Conservation (phyloP, 345 rosid species). For the Heritiera fomes region DNA sequence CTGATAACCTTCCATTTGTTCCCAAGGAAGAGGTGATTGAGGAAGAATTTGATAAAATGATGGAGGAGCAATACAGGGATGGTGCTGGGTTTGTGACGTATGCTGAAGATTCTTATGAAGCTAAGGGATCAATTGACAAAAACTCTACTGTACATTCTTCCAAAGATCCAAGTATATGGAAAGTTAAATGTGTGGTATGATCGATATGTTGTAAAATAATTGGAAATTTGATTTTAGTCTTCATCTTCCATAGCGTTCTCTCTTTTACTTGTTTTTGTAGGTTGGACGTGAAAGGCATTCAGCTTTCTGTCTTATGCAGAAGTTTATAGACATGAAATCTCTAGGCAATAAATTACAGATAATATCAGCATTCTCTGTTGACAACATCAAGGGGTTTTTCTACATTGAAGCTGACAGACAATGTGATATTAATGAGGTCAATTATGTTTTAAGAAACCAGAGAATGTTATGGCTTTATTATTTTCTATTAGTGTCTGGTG, state of each 20-base stretch:
- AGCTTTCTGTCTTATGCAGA: conserved; percentile 92
- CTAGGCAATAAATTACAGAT: conserved; percentile 61
- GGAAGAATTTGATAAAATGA: conserved; percentile 77
- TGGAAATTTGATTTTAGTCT: background rate
- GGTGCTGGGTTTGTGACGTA: conserved; percentile 50
- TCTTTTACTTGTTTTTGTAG: conserved; percentile 38
- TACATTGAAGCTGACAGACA: conserved; percentile 80
- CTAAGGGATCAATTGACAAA: conserved; percentile 54
- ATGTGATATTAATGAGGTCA: conserved; percentile 75
- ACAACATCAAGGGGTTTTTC: conserved; percentile 76
- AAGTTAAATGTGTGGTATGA: conserved; percentile 88
- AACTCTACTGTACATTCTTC: conserved; percentile 47
- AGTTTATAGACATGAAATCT: conserved; percentile 72
- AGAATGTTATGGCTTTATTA: background rate
- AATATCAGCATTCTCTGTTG: conserved; percentile 71
- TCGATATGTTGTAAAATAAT: background rate
- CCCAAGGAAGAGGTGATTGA: conserved; percentile 77
- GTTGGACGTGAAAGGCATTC: conserved; percentile 80
- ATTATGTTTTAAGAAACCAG: conserved; percentile 4
- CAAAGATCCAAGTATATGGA: conserved; percentile 78
- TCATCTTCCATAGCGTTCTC: background rate
- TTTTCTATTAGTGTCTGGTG: background rate
- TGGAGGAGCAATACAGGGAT: conserved; percentile 76
- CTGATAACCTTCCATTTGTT: conserved; percentile 20
- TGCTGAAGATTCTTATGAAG: conserved; percentile 61